These are phyloP conservation scores for Pichia sorboxylosa DNA, from an alignment of 1,139 yeast species.

Conservation along the genomic window DNA sequence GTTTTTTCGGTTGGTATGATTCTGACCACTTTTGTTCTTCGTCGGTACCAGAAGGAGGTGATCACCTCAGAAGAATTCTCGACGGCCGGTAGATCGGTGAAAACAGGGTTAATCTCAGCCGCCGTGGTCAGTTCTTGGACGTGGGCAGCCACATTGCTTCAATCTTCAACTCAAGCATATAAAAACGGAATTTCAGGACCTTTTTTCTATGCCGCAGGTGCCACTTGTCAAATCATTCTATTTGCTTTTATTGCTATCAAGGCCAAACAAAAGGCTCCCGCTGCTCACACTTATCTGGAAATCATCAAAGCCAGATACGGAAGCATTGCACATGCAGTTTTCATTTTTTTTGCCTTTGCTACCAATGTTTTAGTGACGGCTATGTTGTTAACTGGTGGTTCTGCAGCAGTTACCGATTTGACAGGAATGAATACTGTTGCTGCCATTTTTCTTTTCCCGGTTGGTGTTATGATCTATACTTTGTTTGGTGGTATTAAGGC, in stretches of 20 bases:
- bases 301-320: constrained; percentile 40
- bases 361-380: constrained; percentile 23
- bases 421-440: constrained; percentile 32
- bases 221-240: constrained; percentile 40
- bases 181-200: constrained; percentile 31
- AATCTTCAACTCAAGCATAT: constrained; percentile 20
- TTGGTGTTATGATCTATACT: constrained; percentile 33
- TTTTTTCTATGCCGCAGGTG: constrained; percentile 43
- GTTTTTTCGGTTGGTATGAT: constrained; percentile 76
- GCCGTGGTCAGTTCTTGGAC: constrained; percentile 31
- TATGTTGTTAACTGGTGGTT: constrained; percentile 30
- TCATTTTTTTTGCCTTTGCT: constrained; percentile 18
- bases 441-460: constrained; percentile 30
- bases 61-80: constrained; percentile 78
- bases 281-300: constrained; percentile 45
- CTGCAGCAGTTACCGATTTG: constrained; percentile 28
- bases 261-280: constrained; percentile 43
- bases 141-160: constrained; percentile 27
- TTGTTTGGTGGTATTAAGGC: constrained; percentile 35
- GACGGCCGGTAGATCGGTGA: constrained; percentile 27
- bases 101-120: constrained; percentile 27
- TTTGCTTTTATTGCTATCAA: constrained; percentile 43
- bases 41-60: constrained; percentile 67
- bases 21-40: constrained; percentile 52
- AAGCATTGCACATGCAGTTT: constrained; percentile 21